Percentiles rank a stretch among this genome's conserved stretches.
Conservation (phyloP, 805 yeast genomes). For the Yueomyces sinensis region DNA sequence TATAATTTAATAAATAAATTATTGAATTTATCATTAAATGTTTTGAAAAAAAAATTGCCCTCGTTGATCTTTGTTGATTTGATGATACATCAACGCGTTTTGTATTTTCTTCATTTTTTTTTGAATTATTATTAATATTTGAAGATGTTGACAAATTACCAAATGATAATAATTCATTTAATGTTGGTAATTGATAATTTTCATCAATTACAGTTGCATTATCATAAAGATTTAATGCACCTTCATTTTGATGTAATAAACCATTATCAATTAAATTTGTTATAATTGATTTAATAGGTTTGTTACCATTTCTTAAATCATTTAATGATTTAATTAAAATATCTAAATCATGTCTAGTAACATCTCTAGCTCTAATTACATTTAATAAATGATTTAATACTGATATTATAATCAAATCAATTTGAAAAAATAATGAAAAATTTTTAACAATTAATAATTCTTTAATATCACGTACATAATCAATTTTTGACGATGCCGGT, state of each 20-base stretch:
- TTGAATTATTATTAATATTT: background rate
- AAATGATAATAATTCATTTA: conserved; percentile 8
- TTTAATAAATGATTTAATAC: conserved; percentile 22
- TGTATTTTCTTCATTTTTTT: background rate
- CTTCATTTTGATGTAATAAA: conserved; percentile 19
- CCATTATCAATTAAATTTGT: conserved; percentile 18
- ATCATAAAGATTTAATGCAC: conserved; percentile 15
- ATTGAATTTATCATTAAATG: conserved; percentile 33
- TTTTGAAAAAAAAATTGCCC: conserved; percentile 28
- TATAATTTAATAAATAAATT: conserved; percentile 37
- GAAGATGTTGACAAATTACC: background rate
- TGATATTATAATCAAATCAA: conserved; percentile 29
- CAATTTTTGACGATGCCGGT: conserved; percentile 28
- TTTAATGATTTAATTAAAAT: conserved; percentile 22
- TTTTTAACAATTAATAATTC: conserved; percentile 36
- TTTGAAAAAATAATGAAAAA: conserved; percentile 32
- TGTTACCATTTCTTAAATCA: conserved; percentile 23
- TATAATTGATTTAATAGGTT: conserved; percentile 16
- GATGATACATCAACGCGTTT: conserved; percentile 23
- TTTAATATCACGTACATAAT: conserved; percentile 25
- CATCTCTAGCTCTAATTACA: conserved; percentile 26
- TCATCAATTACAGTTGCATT: conserved; percentile 10
- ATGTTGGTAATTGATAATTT: conserved; percentile 19
- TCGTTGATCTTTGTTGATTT: conserved; percentile 26
- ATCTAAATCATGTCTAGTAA: conserved; percentile 28